phyloP scores from a whole-genome alignment of 495 filamentous ascomycete species.

The Massariosphaeria phaeospora region DNA sequence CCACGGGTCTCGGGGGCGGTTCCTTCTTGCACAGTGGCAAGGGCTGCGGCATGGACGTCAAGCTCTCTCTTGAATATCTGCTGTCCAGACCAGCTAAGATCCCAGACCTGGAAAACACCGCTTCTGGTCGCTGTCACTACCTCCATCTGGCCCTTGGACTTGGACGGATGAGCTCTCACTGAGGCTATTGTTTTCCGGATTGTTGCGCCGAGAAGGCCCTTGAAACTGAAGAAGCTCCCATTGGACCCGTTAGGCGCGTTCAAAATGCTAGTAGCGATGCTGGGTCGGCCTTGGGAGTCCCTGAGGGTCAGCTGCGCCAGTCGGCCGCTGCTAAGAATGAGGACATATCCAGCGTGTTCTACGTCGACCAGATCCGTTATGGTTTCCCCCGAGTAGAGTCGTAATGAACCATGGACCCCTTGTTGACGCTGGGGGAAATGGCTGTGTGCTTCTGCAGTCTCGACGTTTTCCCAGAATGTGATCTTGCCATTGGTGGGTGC shows the following conservation, averaged over 20 bases:
- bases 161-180: constrained; percentile 61
- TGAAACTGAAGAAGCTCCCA: constrained; percentile 65
- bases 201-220: constrained; percentile 45
- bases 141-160: constrained; percentile 75
- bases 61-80: constrained; percentile 51
- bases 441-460: constrained; percentile 70
- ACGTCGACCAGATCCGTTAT: constrained; percentile 72
- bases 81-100: constrained; percentile 75
- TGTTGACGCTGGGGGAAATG: constrained; percentile 69
- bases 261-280: constrained; percentile 69
- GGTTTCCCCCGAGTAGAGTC: constrained; percentile 71
- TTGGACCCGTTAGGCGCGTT: constrained; percentile 50
- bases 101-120: constrained; percentile 77
- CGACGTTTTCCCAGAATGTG: constrained; percentile 91
- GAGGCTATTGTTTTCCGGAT: constrained; percentile 72
- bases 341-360: constrained; percentile 79
- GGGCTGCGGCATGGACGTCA: constrained; percentile 47
- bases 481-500: constrained; percentile 78
- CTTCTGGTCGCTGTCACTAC: constrained; percentile 69
- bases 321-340: constrained; percentile 76
- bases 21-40: constrained; percentile 18
- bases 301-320: constrained; percentile 78
- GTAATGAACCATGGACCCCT: constrained; percentile 69
- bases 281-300: constrained; percentile 78
- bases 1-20: constrained; percentile 18